Evolutionary conservation across 1,139 yeast genomes (phyloP).

Genomic region (Kurtzmaniella quercitrusa): DNA sequence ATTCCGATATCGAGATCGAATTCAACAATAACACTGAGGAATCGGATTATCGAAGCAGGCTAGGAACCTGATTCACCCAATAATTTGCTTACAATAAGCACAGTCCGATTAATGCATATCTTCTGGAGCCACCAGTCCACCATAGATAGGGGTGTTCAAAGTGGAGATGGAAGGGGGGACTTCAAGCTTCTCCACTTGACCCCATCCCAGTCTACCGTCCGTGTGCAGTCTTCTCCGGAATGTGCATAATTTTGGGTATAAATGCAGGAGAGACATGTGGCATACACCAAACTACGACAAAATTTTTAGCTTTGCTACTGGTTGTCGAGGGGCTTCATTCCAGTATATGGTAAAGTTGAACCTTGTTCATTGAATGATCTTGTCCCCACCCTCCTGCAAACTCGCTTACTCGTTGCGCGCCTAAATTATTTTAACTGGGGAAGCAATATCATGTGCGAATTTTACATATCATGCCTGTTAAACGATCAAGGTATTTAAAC

Average conservation of each 20-base stretch:
- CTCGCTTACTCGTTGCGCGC: no score
- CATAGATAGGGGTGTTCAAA: background rate
- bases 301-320: no score
- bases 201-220: background rate
- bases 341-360: no score
- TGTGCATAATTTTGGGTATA: background rate
- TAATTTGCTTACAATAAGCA: no score
- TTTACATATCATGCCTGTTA: background rate
- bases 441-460: background rate
- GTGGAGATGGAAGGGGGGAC: background rate
- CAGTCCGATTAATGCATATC: background rate
- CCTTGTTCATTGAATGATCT: no score
- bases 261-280: background rate
- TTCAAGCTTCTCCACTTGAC: background rate
- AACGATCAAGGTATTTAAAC: background rate
- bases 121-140: background rate
- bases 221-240: background rate
- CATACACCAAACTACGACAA: no score
- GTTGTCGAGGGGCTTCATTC: no score
- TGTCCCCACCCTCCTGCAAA: no score
- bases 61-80: background rate
- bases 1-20: slow-evolving; percentile 18
- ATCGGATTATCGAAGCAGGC: background rate
- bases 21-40: slow-evolving; percentile 9
- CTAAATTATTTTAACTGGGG: no score